Evolutionary conservation across 2,329 filamentous ascomycete species (phyloP).

Genomic region (Chrysoporthe cubensis): DNA sequence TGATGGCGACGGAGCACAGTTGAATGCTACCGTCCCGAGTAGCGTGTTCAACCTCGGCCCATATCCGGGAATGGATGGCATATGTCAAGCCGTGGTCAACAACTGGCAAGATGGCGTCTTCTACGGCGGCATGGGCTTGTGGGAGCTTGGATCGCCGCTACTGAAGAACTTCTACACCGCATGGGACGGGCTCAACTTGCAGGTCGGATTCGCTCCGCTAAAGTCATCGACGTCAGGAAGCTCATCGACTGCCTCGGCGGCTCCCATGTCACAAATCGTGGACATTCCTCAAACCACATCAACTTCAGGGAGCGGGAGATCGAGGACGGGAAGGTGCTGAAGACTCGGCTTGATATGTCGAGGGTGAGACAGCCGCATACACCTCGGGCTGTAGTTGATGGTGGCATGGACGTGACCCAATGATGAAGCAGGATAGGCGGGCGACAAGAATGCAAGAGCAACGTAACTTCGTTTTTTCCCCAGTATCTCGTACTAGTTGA

Average conservation of each 20-base stretch:
- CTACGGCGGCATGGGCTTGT: slow-evolving; percentile 27
- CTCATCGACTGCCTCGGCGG: background rate
- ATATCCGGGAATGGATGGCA: slow-evolving; percentile 33
- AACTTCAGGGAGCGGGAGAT: background rate
- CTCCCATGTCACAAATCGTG: background rate
- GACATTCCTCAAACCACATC: background rate
- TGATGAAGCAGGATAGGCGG: background rate
- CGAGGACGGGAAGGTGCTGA: background rate
- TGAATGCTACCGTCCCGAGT: slow-evolving; percentile 36
- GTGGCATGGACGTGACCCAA: background rate
- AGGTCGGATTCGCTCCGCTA: slow-evolving; percentile 33
- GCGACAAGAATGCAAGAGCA: background rate
- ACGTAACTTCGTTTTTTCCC: background rate
- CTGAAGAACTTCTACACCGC: slow-evolving; percentile 41
- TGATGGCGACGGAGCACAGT: slow-evolving; percentile 22
- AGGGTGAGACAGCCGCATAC: background rate
- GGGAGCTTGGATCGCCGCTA: slow-evolving; percentile 39
- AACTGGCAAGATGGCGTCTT: slow-evolving; percentile 25
- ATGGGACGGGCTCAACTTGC: slow-evolving; percentile 37
- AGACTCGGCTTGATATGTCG: too few relatives aligned
- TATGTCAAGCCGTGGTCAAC: slow-evolving; percentile 39
- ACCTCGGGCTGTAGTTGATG: background rate
- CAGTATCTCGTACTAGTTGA: background rate
- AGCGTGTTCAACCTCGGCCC: slow-evolving; percentile 38
- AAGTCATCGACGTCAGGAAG: background rate